Percentiles rank a stretch among this genome's conserved stretches.
Conservation (phyloP, 2,329 filamentous ascomycete genomes). For the Catunica adiposa region DNA sequence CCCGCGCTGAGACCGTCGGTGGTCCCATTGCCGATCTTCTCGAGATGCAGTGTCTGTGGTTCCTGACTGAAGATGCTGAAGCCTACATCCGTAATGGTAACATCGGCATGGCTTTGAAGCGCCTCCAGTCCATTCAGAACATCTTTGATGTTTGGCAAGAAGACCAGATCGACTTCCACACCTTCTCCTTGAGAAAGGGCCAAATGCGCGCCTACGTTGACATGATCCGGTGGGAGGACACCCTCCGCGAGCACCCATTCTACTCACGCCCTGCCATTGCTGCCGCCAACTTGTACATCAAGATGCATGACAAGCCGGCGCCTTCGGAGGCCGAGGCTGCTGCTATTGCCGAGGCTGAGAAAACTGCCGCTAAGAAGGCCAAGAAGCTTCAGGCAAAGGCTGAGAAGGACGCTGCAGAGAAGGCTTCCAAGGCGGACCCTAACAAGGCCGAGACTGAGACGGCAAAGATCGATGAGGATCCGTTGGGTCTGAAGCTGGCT, state of each 20-base stretch:
- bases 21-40: conserved; percentile 80
- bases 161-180: conserved; percentile 98
- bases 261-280: conserved; percentile 70
- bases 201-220: conserved; percentile 90
- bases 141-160: conserved; percentile 98
- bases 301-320: conserved; percentile 55
- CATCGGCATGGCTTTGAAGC: conserved; percentile 72
- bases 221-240: conserved; percentile 93
- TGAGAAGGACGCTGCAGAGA: conserved; percentile 65
- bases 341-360: conserved; percentile 49
- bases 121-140: conserved; percentile 72
- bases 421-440: conserved; percentile 63
- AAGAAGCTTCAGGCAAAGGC: conserved; percentile 51
- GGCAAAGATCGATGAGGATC: conserved; percentile 85
- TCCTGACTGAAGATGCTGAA: conserved; percentile 84
- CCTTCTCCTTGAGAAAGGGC: conserved; percentile 90
- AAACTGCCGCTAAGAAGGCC: conserved; percentile 81
- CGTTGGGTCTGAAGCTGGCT: conserved; percentile 62
- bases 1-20: conserved; percentile 71
- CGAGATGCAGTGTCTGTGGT: conserved; percentile 99
- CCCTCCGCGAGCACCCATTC: conserved; percentile 80
- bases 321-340: conserved; percentile 37
- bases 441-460: conserved; percentile 55
- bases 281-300: conserved; percentile 65
- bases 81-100: conserved; percentile 71